Evolutionary conservation across 192 early-diverging fungal species (phyloP).

Genomic region (Rhizophagus prolifer): DNA sequence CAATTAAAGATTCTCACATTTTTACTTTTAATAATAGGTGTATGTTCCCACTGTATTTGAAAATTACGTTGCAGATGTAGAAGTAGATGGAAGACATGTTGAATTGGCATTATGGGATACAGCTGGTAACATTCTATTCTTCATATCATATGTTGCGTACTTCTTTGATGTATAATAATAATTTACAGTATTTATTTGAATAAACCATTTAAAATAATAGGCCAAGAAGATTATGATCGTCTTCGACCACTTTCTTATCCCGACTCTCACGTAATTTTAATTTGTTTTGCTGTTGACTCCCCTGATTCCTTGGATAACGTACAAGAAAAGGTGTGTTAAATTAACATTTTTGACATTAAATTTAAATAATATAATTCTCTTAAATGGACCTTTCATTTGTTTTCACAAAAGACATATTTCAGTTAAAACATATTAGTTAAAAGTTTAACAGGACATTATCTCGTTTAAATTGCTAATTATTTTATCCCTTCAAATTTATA

Average conservation of each 20-base stretch:
- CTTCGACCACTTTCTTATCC: conserved; percentile 90
- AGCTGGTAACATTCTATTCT: conserved; percentile 50
- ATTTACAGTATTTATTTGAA: no score
- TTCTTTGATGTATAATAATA: neutral
- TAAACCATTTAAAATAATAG: conserved; percentile 40
- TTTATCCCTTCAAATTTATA: conserved; percentile 31
- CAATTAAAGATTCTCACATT: neutral
- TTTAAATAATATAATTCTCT: neutral
- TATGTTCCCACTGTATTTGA: conserved; percentile 79
- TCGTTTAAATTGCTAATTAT: neutral
- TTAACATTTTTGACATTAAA: neutral
- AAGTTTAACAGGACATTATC: neutral
- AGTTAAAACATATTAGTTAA: neutral
- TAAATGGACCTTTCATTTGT: neutral
- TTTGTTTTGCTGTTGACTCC: conserved; percentile 89
- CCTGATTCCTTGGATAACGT: conserved; percentile 83
- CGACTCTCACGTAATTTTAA: conserved; percentile 88
- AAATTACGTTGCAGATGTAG: conserved; percentile 71
- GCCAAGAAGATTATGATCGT: conserved; percentile 96
- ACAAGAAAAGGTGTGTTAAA: conserved; percentile 50
- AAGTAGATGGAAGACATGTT: conserved; percentile 66
- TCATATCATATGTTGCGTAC: neutral
- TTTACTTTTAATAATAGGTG: conserved; percentile 37
- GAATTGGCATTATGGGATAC: conserved; percentile 79
- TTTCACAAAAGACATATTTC: neutral